Base-by-base conservation (phyloP, 257 asterid genomes). In the Ehretia macrophylla region DNA sequence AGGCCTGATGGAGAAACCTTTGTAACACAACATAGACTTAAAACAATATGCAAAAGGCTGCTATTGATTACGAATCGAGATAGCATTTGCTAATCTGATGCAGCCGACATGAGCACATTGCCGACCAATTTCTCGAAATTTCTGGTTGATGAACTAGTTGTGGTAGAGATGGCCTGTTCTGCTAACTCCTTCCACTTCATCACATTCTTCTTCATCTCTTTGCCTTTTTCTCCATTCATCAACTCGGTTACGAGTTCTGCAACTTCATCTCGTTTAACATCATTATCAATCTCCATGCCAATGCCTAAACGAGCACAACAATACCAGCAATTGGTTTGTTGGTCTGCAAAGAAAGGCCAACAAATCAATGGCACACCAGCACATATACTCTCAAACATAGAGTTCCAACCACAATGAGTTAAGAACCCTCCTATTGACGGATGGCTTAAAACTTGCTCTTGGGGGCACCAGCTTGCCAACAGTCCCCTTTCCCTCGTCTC, bases 321-420 rank as follows among this genome's bases (percentile, higher is more conserved):
- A 42, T 21, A 68, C 78, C 72, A 61, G 32, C 76, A 64, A 18
- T 72, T 76, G 1, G 75, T 65, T 8, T 27, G 48, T 42, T 75
- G 73, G 0, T 62, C 74, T 0, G 71, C 77, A 19, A 62, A 75
- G 39, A 66, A 47, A 0, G 73, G 77, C 76, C 73, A 70, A 37
- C 76, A 70, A 17, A 75, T 11, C 63, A 66, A 48, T 3, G 77
- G 77, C 17, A 75, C 70, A 10, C 77, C 76, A 14, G 20, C 56
- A 38, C 59, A 56, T 4, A 66, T 32, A 13, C 73, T 66, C 8
- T 75, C 76, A 0, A 66, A 1, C 2, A 21, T 53, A 0, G 76
- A 75, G 14, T 75, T 75, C 76, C 80, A 69, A 8, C 76, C 76
- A 5, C 70, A 61, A 12, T 74, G 79, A 0, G 79, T 69, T 14